phyloP scores from a whole-genome alignment of 805 yeast species.

The Spathaspora sp. region DNA sequence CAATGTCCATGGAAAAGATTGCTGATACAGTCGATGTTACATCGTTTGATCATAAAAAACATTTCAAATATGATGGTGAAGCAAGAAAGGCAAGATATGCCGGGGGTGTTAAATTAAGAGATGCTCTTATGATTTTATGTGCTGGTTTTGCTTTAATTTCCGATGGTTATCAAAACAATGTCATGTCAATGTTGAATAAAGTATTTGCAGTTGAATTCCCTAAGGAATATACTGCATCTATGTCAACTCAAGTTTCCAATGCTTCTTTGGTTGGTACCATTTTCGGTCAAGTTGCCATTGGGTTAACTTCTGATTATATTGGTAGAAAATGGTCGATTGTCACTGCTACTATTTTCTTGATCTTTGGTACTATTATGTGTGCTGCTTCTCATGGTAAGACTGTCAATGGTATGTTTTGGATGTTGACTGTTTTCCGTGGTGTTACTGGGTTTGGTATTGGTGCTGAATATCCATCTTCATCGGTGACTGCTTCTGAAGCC shows the following conservation, averaged over 20 bases:
- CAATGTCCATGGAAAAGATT: not conserved
- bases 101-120: constrained; percentile 22
- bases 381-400: constrained; percentile 66
- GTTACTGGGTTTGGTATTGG: constrained; percentile 77
- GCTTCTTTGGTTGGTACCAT: constrained; percentile 68
- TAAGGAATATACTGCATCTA: constrained; percentile 34
- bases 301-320: constrained; percentile 59
- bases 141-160: constrained; percentile 74
- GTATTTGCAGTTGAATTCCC: constrained; percentile 51
- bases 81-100: constrained; percentile 25
- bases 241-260: constrained; percentile 67
- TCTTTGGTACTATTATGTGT: constrained; percentile 62
- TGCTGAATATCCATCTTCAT: constrained; percentile 71
- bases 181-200: constrained; percentile 66
- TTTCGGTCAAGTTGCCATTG: constrained; percentile 65
- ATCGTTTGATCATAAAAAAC: constrained; percentile 5
- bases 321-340: constrained; percentile 73
- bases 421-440: constrained; percentile 71
- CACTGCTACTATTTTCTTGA: constrained; percentile 56
- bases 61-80: constrained; percentile 30
- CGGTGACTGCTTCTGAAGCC: constrained; percentile 68
- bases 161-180: constrained; percentile 74
- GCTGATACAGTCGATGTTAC: not conserved
- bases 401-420: constrained; percentile 68
- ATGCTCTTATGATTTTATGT: constrained; percentile 49